Evolutionary conservation across 768 basidiomycete genomes (phyloP).

Genomic region (Kondoa malvinella): DNA sequence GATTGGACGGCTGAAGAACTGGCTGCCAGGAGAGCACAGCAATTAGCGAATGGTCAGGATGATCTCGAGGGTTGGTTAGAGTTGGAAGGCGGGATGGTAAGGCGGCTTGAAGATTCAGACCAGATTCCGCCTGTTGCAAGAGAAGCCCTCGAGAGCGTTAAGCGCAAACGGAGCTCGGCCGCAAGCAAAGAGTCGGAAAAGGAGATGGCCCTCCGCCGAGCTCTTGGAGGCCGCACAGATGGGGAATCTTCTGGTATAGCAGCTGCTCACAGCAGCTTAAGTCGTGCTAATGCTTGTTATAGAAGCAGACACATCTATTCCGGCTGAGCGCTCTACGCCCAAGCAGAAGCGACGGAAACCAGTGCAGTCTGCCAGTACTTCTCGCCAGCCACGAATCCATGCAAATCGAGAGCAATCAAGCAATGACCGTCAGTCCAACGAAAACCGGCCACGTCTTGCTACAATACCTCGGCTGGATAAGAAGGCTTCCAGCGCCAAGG

Average conservation of each 20-base stretch:
- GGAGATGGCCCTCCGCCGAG: not conserved
- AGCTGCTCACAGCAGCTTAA: not conserved
- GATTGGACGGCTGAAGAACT: conserved; percentile 14
- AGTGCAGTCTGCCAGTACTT: too few species aligned
- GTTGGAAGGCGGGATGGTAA: conserved; percentile 11
- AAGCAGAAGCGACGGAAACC: not conserved
- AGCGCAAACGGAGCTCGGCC: conserved; percentile 1
- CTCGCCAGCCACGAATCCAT: too few species aligned
- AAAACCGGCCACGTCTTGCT: too few species aligned
- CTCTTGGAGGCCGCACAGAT: not conserved
- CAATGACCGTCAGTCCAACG: too few species aligned
- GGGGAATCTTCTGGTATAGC: not conserved
- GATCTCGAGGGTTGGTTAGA: conserved; percentile 24
- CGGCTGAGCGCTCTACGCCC: not conserved
- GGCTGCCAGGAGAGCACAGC: conserved; percentile 10
- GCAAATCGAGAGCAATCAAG: too few species aligned
- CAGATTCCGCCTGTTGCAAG: not conserved
- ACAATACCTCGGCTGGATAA: too few species aligned
- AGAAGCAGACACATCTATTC: not conserved
- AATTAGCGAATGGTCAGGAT: conserved; percentile 3
- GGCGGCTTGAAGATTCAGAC: not conserved
- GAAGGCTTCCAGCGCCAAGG: too few species aligned
- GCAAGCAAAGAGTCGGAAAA: not conserved
- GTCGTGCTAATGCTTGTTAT: not conserved
- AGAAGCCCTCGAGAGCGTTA: not conserved